These are phyloP conservation scores for Hypoxylon rickii DNA, from an alignment of 495 filamentous ascomycete species.

Conservation along the genomic window DNA sequence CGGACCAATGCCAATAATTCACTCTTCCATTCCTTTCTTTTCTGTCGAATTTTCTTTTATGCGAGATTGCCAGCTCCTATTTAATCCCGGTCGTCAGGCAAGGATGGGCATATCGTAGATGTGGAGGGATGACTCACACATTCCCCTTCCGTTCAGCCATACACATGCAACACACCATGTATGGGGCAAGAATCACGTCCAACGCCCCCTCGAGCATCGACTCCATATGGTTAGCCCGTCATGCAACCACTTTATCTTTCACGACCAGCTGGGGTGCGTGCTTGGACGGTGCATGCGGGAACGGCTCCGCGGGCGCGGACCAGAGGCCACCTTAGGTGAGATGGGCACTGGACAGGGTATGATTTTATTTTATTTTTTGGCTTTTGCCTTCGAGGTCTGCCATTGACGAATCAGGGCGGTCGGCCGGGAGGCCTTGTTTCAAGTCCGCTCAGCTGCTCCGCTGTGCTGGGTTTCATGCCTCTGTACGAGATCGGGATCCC, in stretches of 20 bases:
- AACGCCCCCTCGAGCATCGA: not conserved
- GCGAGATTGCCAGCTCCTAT: not conserved
- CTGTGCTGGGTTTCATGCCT: not conserved
- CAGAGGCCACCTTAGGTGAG: too few relatives aligned
- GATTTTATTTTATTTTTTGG: not conserved
- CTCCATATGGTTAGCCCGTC: not conserved
- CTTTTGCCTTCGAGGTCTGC: not conserved
- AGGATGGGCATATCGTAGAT: not conserved
- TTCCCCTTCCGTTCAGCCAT: slow-evolving; percentile 1
- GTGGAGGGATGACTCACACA: slow-evolving; percentile 24
- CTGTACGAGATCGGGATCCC: too few relatives aligned
- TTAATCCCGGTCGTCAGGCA: too few relatives aligned
- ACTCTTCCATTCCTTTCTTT: not conserved
- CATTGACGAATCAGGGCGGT: slow-evolving; percentile 30
- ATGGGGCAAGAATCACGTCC: not conserved
- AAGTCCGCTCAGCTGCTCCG: not conserved
- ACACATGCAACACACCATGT: not conserved
- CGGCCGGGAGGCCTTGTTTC: not conserved
- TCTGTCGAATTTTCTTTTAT: not conserved
- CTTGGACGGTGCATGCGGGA: not conserved
- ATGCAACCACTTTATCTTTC: slow-evolving; percentile 30
- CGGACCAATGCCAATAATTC: too few relatives aligned
- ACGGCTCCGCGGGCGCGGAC: not conserved
- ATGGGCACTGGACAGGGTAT: too few relatives aligned
- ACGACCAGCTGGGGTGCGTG: slow-evolving; percentile 2